These are phyloP conservation scores for Hymenoscyphus scutula DNA, from an alignment of 2,329 filamentous ascomycete genomes.

Conservation along the genomic window DNA sequence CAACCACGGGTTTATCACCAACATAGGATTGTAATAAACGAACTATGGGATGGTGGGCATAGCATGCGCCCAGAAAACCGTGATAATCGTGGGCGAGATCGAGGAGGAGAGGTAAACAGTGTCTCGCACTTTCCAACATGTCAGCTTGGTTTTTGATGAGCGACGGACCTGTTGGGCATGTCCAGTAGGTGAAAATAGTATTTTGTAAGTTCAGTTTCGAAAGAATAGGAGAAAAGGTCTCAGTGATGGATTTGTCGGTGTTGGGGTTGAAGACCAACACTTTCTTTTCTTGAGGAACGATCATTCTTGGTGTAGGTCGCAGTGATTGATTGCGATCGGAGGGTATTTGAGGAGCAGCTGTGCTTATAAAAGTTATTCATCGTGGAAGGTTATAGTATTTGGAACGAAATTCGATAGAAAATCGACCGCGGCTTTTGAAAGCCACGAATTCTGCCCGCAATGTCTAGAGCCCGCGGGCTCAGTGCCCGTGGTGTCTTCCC, in stretches of 20 bases:
- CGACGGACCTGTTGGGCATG: background rate
- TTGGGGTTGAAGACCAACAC: constrained; percentile 1
- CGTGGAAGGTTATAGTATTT: too few relatives aligned
- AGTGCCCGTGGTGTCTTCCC: too few relatives aligned
- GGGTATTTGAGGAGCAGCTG: background rate
- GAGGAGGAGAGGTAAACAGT: background rate
- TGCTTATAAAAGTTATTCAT: too few relatives aligned
- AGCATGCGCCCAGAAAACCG: background rate
- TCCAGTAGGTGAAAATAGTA: background rate
- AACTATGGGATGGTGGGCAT: background rate
- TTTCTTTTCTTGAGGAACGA: background rate
- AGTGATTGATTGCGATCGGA: background rate
- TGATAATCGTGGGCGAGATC: background rate
- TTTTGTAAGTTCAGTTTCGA: background rate
- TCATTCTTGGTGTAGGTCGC: background rate
- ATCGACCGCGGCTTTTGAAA: too few relatives aligned
- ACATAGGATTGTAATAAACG: background rate
- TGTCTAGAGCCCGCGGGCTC: too few relatives aligned
- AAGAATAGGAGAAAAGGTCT: background rate
- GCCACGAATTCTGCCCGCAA: too few relatives aligned
- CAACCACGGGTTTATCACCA: background rate
- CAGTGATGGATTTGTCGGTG: background rate
- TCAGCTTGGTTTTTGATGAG: background rate
- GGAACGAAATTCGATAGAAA: too few relatives aligned
- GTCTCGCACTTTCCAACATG: background rate